These are phyloP conservation scores for Neonectria punicea DNA, from an alignment of 2,329 filamentous ascomycete genomes.

Conservation along the genomic window DNA sequence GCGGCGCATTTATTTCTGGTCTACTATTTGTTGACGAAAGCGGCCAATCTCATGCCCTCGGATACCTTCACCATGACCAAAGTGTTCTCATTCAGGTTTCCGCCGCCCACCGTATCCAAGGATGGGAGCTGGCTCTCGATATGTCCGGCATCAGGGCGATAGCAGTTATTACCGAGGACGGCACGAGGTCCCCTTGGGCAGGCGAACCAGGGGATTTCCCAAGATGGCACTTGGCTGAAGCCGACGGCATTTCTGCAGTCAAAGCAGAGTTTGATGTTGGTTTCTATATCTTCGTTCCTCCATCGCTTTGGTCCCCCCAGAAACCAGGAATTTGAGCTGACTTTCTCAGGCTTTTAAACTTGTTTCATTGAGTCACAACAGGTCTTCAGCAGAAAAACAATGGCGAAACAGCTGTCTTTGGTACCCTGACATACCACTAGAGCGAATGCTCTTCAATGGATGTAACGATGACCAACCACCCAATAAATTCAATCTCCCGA, in stretches of 20 bases:
- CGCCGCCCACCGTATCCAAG: constrained; percentile 15
- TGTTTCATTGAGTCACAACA: constrained; percentile 20
- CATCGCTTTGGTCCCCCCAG: neutral
- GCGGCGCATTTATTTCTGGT: constrained; percentile 22
- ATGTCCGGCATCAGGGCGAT: constrained; percentile 19
- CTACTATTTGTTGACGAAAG: constrained; percentile 11
- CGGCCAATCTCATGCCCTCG: constrained; percentile 12
- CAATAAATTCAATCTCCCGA: neutral
- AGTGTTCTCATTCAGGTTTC: constrained; percentile 2
- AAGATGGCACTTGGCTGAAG: constrained; percentile 18
- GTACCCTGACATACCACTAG: constrained; percentile 18
- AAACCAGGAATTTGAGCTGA: neutral
- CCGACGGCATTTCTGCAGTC: constrained; percentile 15
- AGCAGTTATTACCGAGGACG: constrained; percentile 9
- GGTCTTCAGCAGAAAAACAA: neutral
- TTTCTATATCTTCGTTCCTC: neutral
- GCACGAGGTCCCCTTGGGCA: constrained; percentile 20
- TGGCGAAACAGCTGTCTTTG: constrained; percentile 27
- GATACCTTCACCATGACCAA: constrained; percentile 21
- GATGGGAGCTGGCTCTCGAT: constrained; percentile 30
- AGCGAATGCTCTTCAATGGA: constrained; percentile 16
- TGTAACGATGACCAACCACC: constrained; percentile 4
- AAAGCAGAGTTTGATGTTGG: constrained; percentile 30
- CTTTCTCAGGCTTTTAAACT: constrained; percentile 26
- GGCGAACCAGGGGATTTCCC: constrained; percentile 12